phyloP scores from a whole-genome alignment of 768 basidiomycete species.

The Leucogyrophana mollusca region DNA sequence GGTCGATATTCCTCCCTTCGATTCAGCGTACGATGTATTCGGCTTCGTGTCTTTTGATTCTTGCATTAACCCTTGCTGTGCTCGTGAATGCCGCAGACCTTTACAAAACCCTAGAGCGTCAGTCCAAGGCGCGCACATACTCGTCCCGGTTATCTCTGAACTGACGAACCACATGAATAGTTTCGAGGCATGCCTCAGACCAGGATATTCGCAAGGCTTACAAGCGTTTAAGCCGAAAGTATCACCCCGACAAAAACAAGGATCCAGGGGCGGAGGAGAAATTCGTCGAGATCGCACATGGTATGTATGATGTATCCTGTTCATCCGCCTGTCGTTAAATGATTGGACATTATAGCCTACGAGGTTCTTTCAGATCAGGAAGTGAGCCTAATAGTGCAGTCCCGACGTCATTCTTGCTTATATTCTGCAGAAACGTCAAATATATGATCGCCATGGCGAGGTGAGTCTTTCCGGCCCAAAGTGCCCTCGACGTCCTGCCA shows the following conservation, averaged over 20 bases:
- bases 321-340: background rate
- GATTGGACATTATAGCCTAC: slow-evolving; percentile 57
- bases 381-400: background rate
- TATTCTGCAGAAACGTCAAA: slow-evolving; percentile 72
- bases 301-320: slow-evolving; percentile 43
- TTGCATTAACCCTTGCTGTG: slow-evolving; percentile 30
- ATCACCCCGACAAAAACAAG: slow-evolving; percentile 95
- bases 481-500: too few relatives aligned
- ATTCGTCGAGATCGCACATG: slow-evolving; percentile 90
- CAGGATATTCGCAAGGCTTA: slow-evolving; percentile 91
- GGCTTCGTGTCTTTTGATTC: slow-evolving; percentile 24
- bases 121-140: slow-evolving; percentile 39
- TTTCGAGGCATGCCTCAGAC: slow-evolving; percentile 79
- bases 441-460: slow-evolving; percentile 94
- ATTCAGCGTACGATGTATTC: slow-evolving; percentile 19
- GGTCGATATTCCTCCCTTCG: background rate
- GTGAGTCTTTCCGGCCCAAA: too few relatives aligned
- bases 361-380: slow-evolving; percentile 86
- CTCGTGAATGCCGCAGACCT: slow-evolving; percentile 59
- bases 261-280: slow-evolving; percentile 76
- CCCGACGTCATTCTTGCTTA: slow-evolving; percentile 5
- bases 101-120: slow-evolving; percentile 82
- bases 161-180: slow-evolving; percentile 28
- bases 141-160: slow-evolving; percentile 15
- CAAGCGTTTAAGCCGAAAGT: slow-evolving; percentile 84